A percentile compares a stretch with the other conserved stretches of the same genome.
Evolutionary conservation across 805 yeast species (phyloP).

Genomic region (Sugiyamaella mastotermitis): DNA sequence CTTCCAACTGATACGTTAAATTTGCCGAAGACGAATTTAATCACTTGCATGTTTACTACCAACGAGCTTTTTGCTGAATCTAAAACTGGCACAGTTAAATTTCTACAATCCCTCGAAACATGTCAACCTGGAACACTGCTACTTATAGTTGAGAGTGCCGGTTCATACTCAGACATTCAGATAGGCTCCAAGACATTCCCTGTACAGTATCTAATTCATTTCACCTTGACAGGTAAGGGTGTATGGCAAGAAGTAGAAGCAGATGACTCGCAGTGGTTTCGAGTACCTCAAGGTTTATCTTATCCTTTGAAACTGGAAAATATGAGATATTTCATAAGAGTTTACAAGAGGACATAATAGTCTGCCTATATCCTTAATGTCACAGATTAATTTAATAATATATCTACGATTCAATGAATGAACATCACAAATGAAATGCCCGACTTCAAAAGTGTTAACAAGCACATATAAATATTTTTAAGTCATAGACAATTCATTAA

Average conservation of each 20-base stretch:
- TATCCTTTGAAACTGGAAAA: conserved; percentile 73
- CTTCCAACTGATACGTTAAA: conserved; percentile 21
- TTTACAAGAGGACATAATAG: conserved; percentile 55
- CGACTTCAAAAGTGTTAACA: too few relatives aligned
- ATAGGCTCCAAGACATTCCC: conserved; percentile 77
- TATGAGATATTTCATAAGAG: conserved; percentile 78
- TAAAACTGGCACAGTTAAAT: conserved; percentile 50
- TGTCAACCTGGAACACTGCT: conserved; percentile 56
- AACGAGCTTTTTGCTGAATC: conserved; percentile 77
- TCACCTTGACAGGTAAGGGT: conserved; percentile 56
- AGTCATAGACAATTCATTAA: too few relatives aligned
- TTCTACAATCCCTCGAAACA: conserved; percentile 44
- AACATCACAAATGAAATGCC: too few relatives aligned
- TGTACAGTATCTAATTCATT: conserved; percentile 72
- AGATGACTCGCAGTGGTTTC: conserved; percentile 78
- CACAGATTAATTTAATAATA: too few relatives aligned
- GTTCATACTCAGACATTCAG: conserved; percentile 75
- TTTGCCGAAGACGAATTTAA: conserved; percentile 38
- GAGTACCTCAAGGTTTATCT: conserved; percentile 46
- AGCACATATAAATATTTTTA: too few relatives aligned
- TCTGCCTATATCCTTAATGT: too few relatives aligned
- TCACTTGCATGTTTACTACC: conserved; percentile 78
- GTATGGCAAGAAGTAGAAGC: conserved; percentile 61
- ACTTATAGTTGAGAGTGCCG: conserved; percentile 80
- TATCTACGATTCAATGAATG: too few relatives aligned